A percentile compares a stretch with the other conserved stretches of the same genome.
Evolutionary conservation across 495 filamentous ascomycete species (phyloP).

Genomic region (Melanomma pulvis-pyrius): DNA sequence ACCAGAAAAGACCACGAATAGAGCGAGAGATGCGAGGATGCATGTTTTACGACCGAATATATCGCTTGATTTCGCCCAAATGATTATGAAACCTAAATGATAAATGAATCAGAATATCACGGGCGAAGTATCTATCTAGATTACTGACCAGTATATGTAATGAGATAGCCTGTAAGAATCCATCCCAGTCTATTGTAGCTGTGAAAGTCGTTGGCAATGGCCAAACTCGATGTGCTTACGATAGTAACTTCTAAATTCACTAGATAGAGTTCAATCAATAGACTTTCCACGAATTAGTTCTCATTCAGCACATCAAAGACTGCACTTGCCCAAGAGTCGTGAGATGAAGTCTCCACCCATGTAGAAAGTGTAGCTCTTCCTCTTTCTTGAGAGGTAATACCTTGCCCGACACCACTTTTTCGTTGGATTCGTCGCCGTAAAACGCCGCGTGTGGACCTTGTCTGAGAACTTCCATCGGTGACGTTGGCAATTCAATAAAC

Average conservation of each 20-base stretch:
- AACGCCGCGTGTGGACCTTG: no score
- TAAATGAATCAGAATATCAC: neutral
- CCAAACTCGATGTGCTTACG: neutral
- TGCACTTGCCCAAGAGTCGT: no score
- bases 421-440: no score
- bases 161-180: neutral
- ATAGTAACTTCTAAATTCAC: slow-evolving; percentile 5
- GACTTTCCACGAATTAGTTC: no score
- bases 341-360: no score
- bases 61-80: slow-evolving; percentile 2
- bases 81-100: neutral
- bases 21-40: neutral
- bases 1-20: neutral
- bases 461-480: no score
- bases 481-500: no score
- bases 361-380: no score
- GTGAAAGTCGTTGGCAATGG: neutral
- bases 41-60: neutral
- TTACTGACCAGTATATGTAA: slow-evolving; percentile 3
- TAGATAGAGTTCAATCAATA: no score
- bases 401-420: no score
- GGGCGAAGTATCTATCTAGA: neutral
- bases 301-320: no score
- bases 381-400: no score
- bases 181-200: neutral